phyloP scores from a whole-genome alignment of 1,284 basidiomycete species.

The Sporisorium sorghi region DNA sequence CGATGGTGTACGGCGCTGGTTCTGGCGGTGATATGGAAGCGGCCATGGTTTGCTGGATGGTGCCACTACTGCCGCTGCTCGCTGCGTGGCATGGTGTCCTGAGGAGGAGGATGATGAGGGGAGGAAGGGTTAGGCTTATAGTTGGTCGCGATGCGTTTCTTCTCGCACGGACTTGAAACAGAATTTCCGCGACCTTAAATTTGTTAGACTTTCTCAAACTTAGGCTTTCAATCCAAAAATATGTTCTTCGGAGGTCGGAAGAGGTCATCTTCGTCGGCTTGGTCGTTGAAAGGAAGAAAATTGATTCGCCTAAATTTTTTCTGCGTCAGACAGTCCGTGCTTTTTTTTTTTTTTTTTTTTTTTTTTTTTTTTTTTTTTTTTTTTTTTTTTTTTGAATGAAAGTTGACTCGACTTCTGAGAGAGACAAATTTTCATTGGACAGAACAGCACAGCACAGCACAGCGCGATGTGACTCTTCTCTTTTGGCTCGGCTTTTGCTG shows the following conservation, averaged over 20 bases:
- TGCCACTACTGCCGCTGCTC: not conserved
- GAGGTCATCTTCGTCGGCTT: conserved; percentile 1
- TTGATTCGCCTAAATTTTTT: conserved; percentile 35
- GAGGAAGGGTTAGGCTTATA: not conserved
- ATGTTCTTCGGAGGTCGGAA: too few species aligned
- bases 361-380: not conserved
- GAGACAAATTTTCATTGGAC: conserved; percentile 1
- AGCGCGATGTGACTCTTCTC: not conserved
- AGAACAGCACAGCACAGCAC: conserved; percentile 5
- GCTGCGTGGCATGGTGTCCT: conserved; percentile 5
- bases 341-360: not conserved
- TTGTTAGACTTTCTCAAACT: not conserved
- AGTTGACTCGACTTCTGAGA: conserved; percentile 16
- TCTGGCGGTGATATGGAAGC: conserved; percentile 6
- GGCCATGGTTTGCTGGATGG: conserved; percentile 11
- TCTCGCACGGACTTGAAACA: conserved; percentile 1
- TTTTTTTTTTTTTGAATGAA: not conserved
- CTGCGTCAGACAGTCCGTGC: conserved; percentile 13
- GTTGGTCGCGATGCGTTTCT: not conserved
- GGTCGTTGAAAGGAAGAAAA: not conserved
- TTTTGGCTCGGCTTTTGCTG: conserved; percentile 8
- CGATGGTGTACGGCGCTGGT: conserved; percentile 24
- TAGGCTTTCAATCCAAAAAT: too few species aligned
- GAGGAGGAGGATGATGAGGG: not conserved
- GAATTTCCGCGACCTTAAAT: too few species aligned